Conservation (phyloP, 2,329 filamentous ascomycete genomes). For the Colletotrichum orbiculare region DNA sequence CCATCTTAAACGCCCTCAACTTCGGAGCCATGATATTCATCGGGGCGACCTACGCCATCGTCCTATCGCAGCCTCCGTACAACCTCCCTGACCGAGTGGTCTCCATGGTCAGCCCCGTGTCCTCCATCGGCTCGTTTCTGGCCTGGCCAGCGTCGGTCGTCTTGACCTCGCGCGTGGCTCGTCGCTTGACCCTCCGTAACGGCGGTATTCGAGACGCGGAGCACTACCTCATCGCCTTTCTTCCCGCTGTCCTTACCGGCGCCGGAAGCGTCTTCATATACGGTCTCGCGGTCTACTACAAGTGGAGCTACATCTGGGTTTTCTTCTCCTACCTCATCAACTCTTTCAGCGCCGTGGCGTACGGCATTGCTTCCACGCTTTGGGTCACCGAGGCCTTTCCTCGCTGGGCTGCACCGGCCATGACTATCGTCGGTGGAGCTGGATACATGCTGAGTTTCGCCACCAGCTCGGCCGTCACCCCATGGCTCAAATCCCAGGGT, state of each 20-base stretch:
- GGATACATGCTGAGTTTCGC: constrained; percentile 34
- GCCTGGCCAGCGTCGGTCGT: constrained; percentile 35
- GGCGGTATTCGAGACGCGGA: constrained; percentile 42
- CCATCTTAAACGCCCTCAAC: constrained; percentile 41
- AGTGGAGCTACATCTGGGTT: constrained; percentile 31
- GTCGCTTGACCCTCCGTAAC: constrained; percentile 40
- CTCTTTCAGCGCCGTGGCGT: constrained; percentile 38
- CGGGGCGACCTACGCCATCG: constrained; percentile 37
- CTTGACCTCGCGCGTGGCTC: constrained; percentile 39
- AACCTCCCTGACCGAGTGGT: constrained; percentile 30
- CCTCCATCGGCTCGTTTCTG: constrained; percentile 35
- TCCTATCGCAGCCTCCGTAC: constrained; percentile 38
- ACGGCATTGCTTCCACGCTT: constrained; percentile 39
- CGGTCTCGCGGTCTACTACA: constrained; percentile 38
- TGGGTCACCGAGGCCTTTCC: constrained; percentile 44
- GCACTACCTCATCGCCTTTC: constrained; percentile 41
- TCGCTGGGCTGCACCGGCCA: constrained; percentile 41
- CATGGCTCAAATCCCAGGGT: constrained; percentile 31
- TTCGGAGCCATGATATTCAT: constrained; percentile 41
- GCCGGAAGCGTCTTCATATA: constrained; percentile 38
- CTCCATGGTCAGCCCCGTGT: constrained; percentile 28
- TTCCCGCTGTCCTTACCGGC: constrained; percentile 39
- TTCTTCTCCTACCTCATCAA: constrained; percentile 37
- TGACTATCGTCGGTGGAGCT: constrained; percentile 31
- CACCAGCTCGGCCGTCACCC: constrained; percentile 14